Percentiles rank a stretch among this genome's conserved stretches.
Evolutionary conservation across 192 early-diverging fungal species (phyloP).

Genomic region (Obelidium mucronatum): DNA sequence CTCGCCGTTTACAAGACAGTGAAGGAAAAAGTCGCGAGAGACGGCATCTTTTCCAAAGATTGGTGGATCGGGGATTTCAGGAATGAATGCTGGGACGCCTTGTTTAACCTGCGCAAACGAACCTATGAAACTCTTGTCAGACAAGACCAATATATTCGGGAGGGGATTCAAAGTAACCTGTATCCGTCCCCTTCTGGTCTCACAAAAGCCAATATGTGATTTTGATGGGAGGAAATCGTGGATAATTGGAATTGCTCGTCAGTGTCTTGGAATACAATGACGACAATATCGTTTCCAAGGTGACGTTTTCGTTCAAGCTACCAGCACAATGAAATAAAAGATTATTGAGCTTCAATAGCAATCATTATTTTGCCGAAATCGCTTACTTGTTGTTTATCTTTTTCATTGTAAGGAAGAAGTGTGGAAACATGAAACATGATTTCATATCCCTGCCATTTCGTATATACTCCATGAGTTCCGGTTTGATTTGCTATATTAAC

Average conservation of each 20-base stretch:
- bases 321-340: not conserved
- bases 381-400: constrained; percentile 69
- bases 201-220: constrained; percentile 64
- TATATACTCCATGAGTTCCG: constrained; percentile 73
- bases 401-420: constrained; percentile 69
- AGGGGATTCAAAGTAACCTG: constrained; percentile 29
- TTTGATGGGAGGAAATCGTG: constrained; percentile 61
- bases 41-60: constrained; percentile 62
- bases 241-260: constrained; percentile 57
- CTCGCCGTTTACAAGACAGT: constrained; percentile 73
- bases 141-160: too few relatives aligned
- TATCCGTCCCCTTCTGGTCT: constrained; percentile 58
- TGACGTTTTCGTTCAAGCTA: constrained; percentile 74
- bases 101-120: constrained; percentile 29
- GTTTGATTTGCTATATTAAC: constrained; percentile 69
- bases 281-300: constrained; percentile 78
- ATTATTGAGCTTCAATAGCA: not conserved
- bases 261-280: constrained; percentile 60
- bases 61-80: constrained; percentile 64
- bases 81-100: constrained; percentile 69
- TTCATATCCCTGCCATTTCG: constrained; percentile 76
- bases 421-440: constrained; percentile 84
- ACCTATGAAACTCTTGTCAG: constrained; percentile 11
- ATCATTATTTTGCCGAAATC: not conserved
- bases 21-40: constrained; percentile 68